Evolutionary conservation across 2,329 filamentous ascomycete genomes (phyloP).

Genomic region (Aspergillus versicolor): DNA sequence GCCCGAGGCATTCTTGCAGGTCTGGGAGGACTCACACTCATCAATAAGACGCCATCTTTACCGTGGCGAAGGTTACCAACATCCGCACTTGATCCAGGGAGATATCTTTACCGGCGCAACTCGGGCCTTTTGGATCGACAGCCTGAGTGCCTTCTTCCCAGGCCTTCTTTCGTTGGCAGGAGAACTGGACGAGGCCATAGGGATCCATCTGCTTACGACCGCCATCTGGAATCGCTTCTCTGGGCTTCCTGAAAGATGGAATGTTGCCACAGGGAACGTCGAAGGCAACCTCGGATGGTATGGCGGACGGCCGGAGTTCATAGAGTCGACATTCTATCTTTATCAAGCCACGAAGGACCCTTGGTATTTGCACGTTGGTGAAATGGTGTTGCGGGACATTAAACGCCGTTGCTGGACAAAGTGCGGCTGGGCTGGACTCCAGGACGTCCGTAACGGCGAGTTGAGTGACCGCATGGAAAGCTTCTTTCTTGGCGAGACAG

Average conservation of each 20-base stretch:
- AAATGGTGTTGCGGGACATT: conserved; percentile 92
- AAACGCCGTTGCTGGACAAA: conserved; percentile 82
- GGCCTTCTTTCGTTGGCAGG: conserved; percentile 83
- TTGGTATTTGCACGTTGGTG: conserved; percentile 93
- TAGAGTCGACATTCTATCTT: conserved; percentile 95
- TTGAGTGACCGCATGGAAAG: conserved; percentile 96
- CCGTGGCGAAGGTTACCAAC: conserved; percentile 69
- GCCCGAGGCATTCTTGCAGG: conserved; percentile 73
- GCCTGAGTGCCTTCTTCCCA: conserved; percentile 91
- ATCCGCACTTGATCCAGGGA: conserved; percentile 90
- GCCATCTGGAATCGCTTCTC: conserved; percentile 93
- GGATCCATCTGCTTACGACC: conserved; percentile 85
- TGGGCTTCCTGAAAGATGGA: conserved; percentile 94
- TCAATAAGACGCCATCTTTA: conserved; percentile 92
- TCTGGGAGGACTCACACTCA: conserved; percentile 82
- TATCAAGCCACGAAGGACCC: conserved; percentile 90
- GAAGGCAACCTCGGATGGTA: conserved; percentile 91
- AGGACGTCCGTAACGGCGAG: conserved; percentile 79
- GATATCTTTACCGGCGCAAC: conserved; percentile 86
- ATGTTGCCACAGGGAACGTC: conserved; percentile 75
- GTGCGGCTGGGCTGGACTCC: conserved; percentile 91
- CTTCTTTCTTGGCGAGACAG: conserved; percentile 95
- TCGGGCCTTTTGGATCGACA: conserved; percentile 93
- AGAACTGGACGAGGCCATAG: conserved; percentile 85
- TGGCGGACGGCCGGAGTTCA: conserved; percentile 92